Conservation (phyloP, 2,329 filamentous ascomycete genomes). For the Leptographium wingfieldii region DNA sequence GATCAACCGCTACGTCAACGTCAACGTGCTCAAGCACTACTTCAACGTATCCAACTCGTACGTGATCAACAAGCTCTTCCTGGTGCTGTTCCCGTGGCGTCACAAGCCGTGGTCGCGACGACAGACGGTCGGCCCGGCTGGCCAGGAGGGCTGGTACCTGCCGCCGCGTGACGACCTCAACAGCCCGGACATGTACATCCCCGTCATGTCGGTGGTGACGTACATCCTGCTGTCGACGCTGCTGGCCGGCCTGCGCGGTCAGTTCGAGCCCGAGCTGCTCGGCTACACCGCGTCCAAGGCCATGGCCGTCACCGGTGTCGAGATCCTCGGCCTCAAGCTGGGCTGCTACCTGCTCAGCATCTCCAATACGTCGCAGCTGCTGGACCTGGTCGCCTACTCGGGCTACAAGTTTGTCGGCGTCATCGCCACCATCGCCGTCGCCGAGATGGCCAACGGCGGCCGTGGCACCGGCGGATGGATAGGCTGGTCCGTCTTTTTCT, state of each 20-base stretch:
- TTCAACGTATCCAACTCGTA: slow-evolving; percentile 99
- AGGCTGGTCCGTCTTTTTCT: slow-evolving; percentile 78
- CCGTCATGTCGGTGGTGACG: slow-evolving; percentile 93
- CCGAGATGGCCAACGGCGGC: slow-evolving; percentile 65
- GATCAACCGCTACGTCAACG: slow-evolving; percentile 68
- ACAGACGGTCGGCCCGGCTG: slow-evolving; percentile 57
- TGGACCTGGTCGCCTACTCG: slow-evolving; percentile 90
- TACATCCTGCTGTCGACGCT: slow-evolving; percentile 92
- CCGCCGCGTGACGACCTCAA: slow-evolving; percentile 93
- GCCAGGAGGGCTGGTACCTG: slow-evolving; percentile 67
- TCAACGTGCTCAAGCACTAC: slow-evolving; percentile 88
- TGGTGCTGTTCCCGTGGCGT: slow-evolving; percentile 94
- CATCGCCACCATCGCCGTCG: slow-evolving; percentile 72
- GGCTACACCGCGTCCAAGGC: slow-evolving; percentile 80
- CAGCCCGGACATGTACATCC: slow-evolving; percentile 98
- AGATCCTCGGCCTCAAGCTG: slow-evolving; percentile 82
- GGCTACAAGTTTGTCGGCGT: slow-evolving; percentile 99
- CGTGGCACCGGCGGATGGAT: slow-evolving; percentile 78
- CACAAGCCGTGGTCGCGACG: slow-evolving; percentile 96
- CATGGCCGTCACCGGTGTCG: slow-evolving; percentile 68
- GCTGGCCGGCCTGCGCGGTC: slow-evolving; percentile 75
- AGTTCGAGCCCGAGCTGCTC: slow-evolving; percentile 88
- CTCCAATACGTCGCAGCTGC: slow-evolving; percentile 81
- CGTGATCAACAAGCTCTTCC: slow-evolving; percentile 81
- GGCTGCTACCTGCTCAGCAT: slow-evolving; percentile 91